Evolutionary conservation across 2,329 filamentous ascomycete genomes (phyloP), one percentile per base, ranked within the genome.

Genomic region (Fusarium cyanostomum): DNA sequence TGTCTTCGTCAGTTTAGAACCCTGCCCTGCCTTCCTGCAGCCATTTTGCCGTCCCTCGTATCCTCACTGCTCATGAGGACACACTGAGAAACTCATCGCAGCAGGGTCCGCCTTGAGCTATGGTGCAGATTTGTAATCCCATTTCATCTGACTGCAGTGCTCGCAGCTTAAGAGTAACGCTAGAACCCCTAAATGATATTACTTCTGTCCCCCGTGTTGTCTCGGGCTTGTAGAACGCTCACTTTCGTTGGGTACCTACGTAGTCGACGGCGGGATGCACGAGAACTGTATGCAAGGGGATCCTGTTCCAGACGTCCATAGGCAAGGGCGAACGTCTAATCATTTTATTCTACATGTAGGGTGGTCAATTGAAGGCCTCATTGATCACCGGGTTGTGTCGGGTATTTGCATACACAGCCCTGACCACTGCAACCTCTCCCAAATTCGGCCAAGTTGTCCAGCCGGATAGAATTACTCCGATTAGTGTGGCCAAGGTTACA

Each of bases 281-380:
- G 33, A 62, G 28, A 61, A 35, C 44, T 24, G 21, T 26, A 64
- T 62, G 61, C 61, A 64, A 64, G 61, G 60, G 56, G 45, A n/a
- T 11, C 31, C n/a, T 15, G 24, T 26, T 2, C n/a, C 9, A 21
- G 11, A 9, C 21, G 30, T 42, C 24, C 27, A 48, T 30, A 38
- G 34, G 8, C 12, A 12, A 42, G 28, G n/a, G 31, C 21, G 16
- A 39, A 16, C 15, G 18, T 26, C 15, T 37, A 28, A 49, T 21
- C 21, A 13, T 46, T 39, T 15, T n/a, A 30, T 18, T 24, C n/a
- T 43, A 18, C 27, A 31, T 43, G 31, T n/a, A n/a, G n/a, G n/a
- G n/a, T 38, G 56, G 52, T 35, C 18, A 43, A 54, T 28, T 54
- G 52, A 51, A 46, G 60, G 38, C 16, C 16, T 39, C 50, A 28